Base-by-base conservation (phyloP, 1,284 basidiomycete genomes). In the Pisolithus thermaeus region DNA sequence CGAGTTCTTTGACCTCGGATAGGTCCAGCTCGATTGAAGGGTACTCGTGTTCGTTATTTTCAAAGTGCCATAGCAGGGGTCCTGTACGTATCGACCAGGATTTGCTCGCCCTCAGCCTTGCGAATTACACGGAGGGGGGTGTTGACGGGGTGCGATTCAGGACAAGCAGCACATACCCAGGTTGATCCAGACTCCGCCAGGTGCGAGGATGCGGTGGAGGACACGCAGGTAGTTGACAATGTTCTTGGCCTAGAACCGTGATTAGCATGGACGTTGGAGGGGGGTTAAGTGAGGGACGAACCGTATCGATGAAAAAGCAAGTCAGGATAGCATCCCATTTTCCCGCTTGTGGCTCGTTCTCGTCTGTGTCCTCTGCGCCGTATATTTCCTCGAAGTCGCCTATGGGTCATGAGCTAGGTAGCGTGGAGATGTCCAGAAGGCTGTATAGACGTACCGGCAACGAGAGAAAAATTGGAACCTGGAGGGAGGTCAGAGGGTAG, bases 221-320 rank as follows among this genome's bases (percentile, higher is more conserved):
- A 89, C 83, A 32, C 86, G 80, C 16, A 97, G 77, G 61, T 95
- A 97, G 58, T 90, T 89, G n/a, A 95, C 80, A 37, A 97, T 82
- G 63, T 95, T 95, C 61, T 93, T 90, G 0, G 93, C 90, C 90
- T 92, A 59, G 20, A 41, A 28, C 14, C 18, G 49, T 53, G 35
- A 45, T 18, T 28, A 48, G 39, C 25, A 52, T 18, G 49, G 41
- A 32, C 41, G 35, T 18, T 9, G 11, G 12, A 23, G 4, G 28
- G 28, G 7, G 7, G 28, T 3, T 3, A 22, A 28, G 30, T 35
- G 20, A 22, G 30, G 30, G 49, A 49, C 79, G 59, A 56, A 87
- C 92, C 6, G 95, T 98, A 64, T 99, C 96, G 57, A 99, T 89
- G 73, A 99, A 99, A 78, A 97, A 99, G 68, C 93, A 98, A 0